Evolutionary conservation across 345 rosid species (phyloP), one percentile per base, ranked within the genome.

Genomic region (Psidium friedrichsthalianum): DNA sequence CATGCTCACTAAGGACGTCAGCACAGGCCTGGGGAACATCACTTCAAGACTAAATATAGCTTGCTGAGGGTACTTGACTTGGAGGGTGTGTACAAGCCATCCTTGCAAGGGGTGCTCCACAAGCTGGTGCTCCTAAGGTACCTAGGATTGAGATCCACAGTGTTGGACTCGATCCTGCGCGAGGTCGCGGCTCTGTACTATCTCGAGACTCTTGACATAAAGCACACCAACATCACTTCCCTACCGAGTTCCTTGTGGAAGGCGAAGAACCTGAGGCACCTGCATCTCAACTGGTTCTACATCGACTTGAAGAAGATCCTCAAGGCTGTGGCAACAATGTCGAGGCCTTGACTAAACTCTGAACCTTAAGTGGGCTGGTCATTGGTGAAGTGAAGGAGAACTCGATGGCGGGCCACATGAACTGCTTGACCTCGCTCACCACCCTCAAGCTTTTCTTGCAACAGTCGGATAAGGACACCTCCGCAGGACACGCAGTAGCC

Each of bases 101-200:
- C 85, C 83, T 59, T 90, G 25, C 84, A 86, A 5, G 40, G 20
- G 29, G 20, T 59, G 74, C 74, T 88, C 0, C 59, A 85, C 25
- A 78, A 85, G 47, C 84, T 90, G 49, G 83, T 51, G 44, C 82
- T 59, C 11, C 44, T 90, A 42, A 90, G 82, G 83, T 87, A 89
- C 88, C 80, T 89, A 42, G 89, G 90, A 54, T 76, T 87, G 89
- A 85, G 90, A 40, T 87, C 87, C 47, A 88, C 87, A 2, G 74
- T 18, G 12, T 22, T 87, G 22, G 88, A 76, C 56, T 25, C 14
- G 11, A 87, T 87, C 52, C 86, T 86, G 9, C 0, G 18, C 3
- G 36, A 57, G 7, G 36, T 88, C 13, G 84, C 24, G 25, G n/a
- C 64, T n/a, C 29, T 89, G 29, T 61, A 61, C 6, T 47, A 55